Base-by-base conservation (phyloP, 768 basidiomycete species). In the Tricholoma sp. region DNA sequence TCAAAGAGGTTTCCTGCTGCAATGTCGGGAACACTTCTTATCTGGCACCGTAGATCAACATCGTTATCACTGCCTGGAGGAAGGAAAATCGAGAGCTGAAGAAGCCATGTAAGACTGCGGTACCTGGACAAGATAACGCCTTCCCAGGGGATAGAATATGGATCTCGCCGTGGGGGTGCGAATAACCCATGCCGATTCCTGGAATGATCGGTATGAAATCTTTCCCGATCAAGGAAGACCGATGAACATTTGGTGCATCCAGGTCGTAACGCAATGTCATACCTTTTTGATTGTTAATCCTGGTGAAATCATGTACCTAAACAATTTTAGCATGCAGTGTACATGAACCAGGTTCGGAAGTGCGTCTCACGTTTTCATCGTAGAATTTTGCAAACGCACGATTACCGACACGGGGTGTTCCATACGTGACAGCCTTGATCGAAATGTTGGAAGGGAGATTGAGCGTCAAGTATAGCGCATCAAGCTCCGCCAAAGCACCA, bases 161-260 rank as follows among this genome's bases (percentile, higher is more conserved):
- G 12, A 83, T 65, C 63, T 84, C 83, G 18, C 82, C 82, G 18
- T 74, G 67, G 1, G 78, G 77, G 53, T 83, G 82, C 41, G 68
- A 59, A 68, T 78, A 86, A 51, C 79, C 80, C 56, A 81, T 59
- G 51, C 62, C 69, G 79, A 58, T 71, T 2, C 75, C 79, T 7
- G 84, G 84, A 7, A 86, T 73, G 57, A 81, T 84, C 21, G 86
- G 85, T 43, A 86, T 70, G 27, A 75, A 57, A 62, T 82, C 78
- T 73, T 57, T 43, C 32, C 52, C 41, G 27, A 18, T 35, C 4
- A 50, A 18, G 49, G 16, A 27, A 50, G 24, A 8, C 10, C 6
- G 22, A 27, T 16, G 11, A 29, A 24, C 43, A 50, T 8, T 32
- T 32, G 10, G 31, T 32, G 8, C 4, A 9, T 27, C 24, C 5